phyloP scores from a whole-genome alignment of 2,329 filamentous ascomycete genomes.

The Colletotrichum theobromicola region DNA sequence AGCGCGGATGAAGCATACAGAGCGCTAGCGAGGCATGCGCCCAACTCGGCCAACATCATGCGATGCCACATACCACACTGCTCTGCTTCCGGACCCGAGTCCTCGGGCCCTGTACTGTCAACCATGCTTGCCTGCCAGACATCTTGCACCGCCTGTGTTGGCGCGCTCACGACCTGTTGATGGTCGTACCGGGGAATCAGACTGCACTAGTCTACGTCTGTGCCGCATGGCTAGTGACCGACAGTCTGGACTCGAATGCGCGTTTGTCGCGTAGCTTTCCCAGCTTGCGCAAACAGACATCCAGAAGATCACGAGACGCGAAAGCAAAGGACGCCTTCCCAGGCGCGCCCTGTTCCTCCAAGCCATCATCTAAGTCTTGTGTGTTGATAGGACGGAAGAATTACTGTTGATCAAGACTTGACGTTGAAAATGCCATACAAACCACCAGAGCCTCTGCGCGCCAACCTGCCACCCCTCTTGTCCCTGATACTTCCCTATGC shows the following conservation, averaged over 20 bases:
- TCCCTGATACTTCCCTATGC: background rate
- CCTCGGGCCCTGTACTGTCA: conserved; percentile 9
- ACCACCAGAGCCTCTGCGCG: background rate
- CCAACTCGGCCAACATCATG: conserved; percentile 6
- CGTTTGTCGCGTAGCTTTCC: background rate
- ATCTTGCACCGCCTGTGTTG: background rate
- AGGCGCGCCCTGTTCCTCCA: background rate
- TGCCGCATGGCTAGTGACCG: background rate
- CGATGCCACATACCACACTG: conserved; percentile 7
- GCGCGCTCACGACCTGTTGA: background rate
- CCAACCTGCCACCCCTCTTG: background rate
- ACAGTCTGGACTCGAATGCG: background rate
- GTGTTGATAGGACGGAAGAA: background rate
- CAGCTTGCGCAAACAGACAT: background rate
- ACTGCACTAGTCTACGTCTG: background rate
- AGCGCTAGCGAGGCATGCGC: background rate
- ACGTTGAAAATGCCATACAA: background rate
- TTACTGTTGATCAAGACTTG: background rate
- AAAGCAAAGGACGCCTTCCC: background rate
- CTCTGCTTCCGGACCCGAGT: conserved; percentile 8
- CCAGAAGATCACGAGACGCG: background rate
- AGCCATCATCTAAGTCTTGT: background rate
- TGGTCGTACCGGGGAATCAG: background rate
- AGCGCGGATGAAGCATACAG: background rate
- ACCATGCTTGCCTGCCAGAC: background rate